Conservation (phyloP, 1,284 basidiomycete genomes). For the Pyrrhoderma noxium region DNA sequence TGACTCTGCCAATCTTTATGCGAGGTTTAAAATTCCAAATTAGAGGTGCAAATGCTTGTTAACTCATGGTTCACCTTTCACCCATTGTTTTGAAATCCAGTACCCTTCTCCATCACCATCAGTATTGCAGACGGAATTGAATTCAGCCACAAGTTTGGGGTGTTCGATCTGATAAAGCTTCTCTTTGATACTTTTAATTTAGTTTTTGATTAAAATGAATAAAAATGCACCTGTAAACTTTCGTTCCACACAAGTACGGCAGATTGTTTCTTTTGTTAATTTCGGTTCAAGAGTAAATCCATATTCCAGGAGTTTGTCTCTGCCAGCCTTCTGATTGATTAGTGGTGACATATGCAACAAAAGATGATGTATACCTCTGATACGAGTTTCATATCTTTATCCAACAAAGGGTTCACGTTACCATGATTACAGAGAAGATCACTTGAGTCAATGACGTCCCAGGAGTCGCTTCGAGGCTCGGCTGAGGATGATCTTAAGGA, state of each 20-base stretch:
- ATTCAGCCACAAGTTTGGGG: slow-evolving; percentile 46
- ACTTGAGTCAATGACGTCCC: slow-evolving; percentile 19
- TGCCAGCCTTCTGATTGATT: slow-evolving; percentile 5
- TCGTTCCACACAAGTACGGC: slow-evolving; percentile 47
- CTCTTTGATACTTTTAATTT: slow-evolving; percentile 36
- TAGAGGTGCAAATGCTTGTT: not conserved
- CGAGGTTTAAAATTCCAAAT: not conserved
- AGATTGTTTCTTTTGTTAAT: slow-evolving; percentile 41
- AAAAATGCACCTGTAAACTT: slow-evolving; percentile 49
- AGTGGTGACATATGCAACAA: not conserved
- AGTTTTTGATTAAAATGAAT: not conserved
- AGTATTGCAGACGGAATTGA: slow-evolving; percentile 44
- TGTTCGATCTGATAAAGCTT: slow-evolving; percentile 61
- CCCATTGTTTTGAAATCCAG: slow-evolving; percentile 74
- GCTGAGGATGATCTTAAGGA: no score
- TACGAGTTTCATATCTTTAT: slow-evolving; percentile 60
- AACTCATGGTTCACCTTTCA: slow-evolving; percentile 56
- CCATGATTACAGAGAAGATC: slow-evolving; percentile 43
- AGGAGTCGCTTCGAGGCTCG: no score
- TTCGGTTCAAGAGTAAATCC: slow-evolving; percentile 12
- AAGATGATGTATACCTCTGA: slow-evolving; percentile 32
- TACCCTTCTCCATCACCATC: slow-evolving; percentile 41
- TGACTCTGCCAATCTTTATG: slow-evolving; percentile 58
- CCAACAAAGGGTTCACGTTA: slow-evolving; percentile 47
- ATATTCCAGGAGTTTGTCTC: slow-evolving; percentile 5